Evolutionary conservation across 2,329 filamentous ascomycete species (phyloP), one percentile per base, ranked within the genome.

Genomic region (Teratosphaeria pseudoeucalypti): DNA sequence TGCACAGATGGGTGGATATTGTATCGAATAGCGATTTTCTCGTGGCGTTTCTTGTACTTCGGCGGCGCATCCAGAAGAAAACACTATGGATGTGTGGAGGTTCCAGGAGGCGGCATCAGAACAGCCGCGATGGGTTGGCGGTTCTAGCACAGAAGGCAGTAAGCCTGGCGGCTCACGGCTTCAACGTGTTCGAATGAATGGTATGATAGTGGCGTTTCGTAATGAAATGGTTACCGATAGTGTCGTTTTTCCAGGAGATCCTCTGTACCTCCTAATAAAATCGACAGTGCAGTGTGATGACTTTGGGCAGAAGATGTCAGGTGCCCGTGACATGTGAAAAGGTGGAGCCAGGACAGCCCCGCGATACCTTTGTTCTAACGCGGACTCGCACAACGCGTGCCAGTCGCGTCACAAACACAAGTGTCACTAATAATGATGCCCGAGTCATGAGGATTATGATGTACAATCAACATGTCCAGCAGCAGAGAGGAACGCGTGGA

Each of bases 401-500:
- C n/a, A 49, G n/a, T 49, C 43, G 43, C 43, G 43, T 49, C n/a
- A 19, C 19, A 39, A 23, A 23, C 23, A 39, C 37, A 39, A 12
- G 10, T 16, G n/a, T 9, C n/a, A 32, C 29, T 6, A 29, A 6
- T 55, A 23, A 12, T 14, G 4, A 55, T n/a, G 29, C 34, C 27
- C 16, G 53, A 37, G 29, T 55, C 53, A 27, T 55, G 53, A 55
- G 10, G 19, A 37, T 9, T 4, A 57, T 57, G 19, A 16, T 32
- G 27, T 26, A 11, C 19, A 26, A 19, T 26, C 23, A 53, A 37
- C 32, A 70, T 68, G 64, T 65, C 66, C 34, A 64, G 64, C 57
- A 65, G 66, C 34, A 62, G 61, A 57, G 62, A 71, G 63, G 76
- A 84, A 74, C 88, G 89, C 77, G 83, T 95, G 75, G 84, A 87